phyloP scores from a whole-genome alignment of 495 filamentous ascomycete species.

The Podospora tetraspora region DNA sequence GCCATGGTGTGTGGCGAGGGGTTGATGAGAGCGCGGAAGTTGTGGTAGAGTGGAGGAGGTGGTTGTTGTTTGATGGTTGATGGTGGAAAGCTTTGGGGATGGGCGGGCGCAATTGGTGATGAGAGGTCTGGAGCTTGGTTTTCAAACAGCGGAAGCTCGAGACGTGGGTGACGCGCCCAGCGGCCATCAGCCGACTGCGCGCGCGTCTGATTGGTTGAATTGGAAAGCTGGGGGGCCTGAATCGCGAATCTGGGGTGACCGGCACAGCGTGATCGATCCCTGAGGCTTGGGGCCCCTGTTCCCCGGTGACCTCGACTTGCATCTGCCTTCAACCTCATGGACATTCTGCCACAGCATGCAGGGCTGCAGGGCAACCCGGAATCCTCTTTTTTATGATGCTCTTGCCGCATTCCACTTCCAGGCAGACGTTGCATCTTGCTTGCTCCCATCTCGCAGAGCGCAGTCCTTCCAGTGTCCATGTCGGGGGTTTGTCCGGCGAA shows the following conservation, averaged over 20 bases:
- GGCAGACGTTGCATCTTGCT: too few species aligned
- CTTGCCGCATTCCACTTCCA: too few species aligned
- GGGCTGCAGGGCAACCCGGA: too few species aligned
- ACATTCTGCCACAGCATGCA: too few species aligned
- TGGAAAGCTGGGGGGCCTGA: neutral
- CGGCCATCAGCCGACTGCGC: constrained; percentile 13
- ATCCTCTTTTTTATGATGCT: too few species aligned
- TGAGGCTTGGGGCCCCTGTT: neutral
- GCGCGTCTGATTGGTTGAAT: constrained; percentile 30
- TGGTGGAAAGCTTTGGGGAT: neutral
- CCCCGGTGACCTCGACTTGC: neutral
- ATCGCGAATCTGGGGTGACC: constrained; percentile 2
- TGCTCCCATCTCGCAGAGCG: neutral
- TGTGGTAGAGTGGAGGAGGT: neutral
- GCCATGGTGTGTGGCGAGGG: constrained; percentile 16
- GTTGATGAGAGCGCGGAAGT: neutral
- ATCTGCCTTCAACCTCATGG: neutral
- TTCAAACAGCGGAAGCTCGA: neutral
- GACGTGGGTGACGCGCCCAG: constrained; percentile 22
- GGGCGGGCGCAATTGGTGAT: neutral
- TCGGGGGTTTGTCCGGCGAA: neutral
- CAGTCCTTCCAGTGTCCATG: neutral
- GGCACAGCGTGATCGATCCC: neutral
- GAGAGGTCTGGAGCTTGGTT: constrained; percentile 9
- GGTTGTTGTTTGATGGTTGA: neutral